A percentile compares a stretch with the other conserved stretches of the same genome.
These are phyloP conservation scores for Paecilomyces variotii DNA, from an alignment of 2,329 filamentous ascomycete genomes.

Conservation along the genomic window DNA sequence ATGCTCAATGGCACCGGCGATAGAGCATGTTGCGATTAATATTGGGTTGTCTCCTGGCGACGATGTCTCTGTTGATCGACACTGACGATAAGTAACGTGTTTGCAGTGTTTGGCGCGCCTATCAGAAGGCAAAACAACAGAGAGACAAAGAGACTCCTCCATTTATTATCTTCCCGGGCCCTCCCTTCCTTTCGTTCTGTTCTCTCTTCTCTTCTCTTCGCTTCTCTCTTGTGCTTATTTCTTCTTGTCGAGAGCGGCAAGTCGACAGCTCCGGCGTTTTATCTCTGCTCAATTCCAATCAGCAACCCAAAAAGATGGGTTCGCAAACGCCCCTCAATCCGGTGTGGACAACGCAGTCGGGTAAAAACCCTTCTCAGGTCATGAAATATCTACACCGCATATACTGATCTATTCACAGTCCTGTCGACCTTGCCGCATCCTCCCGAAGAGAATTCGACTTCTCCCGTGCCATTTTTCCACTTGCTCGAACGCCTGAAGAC, in stretches of 20 bases:
- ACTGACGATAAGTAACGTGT: conserved; percentile 1
- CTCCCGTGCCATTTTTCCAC: conserved; percentile 89
- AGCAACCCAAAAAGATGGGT: conserved; percentile 16
- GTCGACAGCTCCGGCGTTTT: neutral
- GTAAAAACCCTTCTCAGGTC: conserved; percentile 11
- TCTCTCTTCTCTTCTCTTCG: neutral
- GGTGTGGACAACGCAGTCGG: conserved; percentile 28
- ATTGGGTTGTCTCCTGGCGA: conserved; percentile 1
- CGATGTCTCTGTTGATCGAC: conserved; percentile 4
- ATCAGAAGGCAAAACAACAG: conserved; percentile 1
- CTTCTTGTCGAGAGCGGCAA: neutral
- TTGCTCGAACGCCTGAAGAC: conserved; percentile 90
- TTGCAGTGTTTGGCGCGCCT: conserved; percentile 10
- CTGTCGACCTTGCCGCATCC: conserved; percentile 56
- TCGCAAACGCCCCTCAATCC: conserved; percentile 18
- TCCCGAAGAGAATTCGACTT: conserved; percentile 54
- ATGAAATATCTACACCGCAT: neutral
- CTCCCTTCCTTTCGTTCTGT: conserved; percentile 1
- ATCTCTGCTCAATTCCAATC: conserved; percentile 1
- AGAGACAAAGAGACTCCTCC: neutral
- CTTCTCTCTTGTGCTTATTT: neutral
- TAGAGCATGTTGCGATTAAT: neutral
- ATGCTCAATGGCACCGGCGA: neutral
- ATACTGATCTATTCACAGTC: conserved; percentile 37
- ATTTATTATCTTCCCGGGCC: neutral